A percentile compares a stretch with the other conserved stretches of the same genome.
Conservation (phyloP, 1,139 yeast species). For the Lodderomyces elongisporus region DNA sequence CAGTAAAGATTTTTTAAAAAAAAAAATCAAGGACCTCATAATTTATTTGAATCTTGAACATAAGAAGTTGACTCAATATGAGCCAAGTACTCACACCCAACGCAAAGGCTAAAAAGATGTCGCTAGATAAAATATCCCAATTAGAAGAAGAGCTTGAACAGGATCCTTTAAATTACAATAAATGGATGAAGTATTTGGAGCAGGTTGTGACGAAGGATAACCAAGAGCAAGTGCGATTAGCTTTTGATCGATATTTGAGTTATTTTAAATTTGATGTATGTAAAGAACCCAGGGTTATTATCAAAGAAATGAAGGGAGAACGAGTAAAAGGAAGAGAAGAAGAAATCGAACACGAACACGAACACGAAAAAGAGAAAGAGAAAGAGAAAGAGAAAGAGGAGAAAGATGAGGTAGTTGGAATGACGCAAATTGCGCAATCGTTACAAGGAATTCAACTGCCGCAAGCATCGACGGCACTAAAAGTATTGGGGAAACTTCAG, state of each 20-base stretch:
- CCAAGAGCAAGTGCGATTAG: conserved; percentile 55
- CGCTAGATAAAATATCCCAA: conserved; percentile 49
- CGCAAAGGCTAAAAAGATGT: conserved; percentile 28
- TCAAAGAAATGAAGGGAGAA: conserved; percentile 2
- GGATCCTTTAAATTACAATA: conserved; percentile 51
- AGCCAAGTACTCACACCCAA: conserved; percentile 18
- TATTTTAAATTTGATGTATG: conserved; percentile 56
- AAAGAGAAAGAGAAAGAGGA: too few relatives aligned
- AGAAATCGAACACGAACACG: not conserved
- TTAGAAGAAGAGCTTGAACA: conserved; percentile 56
- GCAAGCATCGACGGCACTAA: too few relatives aligned
- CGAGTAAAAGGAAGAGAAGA: conserved; percentile 1
- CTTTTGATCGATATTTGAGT: conserved; percentile 57
- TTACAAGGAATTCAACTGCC: too few relatives aligned
- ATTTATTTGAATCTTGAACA: too few relatives aligned
- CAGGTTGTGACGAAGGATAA: conserved; percentile 55
- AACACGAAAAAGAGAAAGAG: not conserved
- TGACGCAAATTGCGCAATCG: too few relatives aligned
- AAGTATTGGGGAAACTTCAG: too few relatives aligned
- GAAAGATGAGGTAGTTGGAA: too few relatives aligned
- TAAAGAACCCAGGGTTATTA: too few relatives aligned
- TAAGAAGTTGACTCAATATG: too few relatives aligned
- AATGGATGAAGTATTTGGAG: conserved; percentile 56
- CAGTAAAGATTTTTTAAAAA: too few relatives aligned
- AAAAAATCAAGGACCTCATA: too few relatives aligned